phyloP scores from a whole-genome alignment of 2,329 filamentous ascomycete species.

The Cercospora sp. region DNA sequence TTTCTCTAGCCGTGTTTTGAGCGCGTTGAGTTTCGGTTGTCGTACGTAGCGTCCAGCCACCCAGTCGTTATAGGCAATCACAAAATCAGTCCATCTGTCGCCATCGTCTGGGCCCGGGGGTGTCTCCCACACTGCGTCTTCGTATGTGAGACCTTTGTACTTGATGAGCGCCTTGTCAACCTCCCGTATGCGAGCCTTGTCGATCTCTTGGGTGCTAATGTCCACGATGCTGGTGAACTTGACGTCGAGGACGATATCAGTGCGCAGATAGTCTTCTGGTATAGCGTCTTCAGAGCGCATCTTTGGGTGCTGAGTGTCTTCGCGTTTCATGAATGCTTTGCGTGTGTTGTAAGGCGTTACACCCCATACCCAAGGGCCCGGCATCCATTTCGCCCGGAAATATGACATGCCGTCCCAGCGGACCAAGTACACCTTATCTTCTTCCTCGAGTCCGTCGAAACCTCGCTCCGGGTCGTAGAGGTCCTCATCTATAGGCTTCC shows the following conservation, averaged over 20 bases:
- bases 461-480: constrained; percentile 55
- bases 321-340: constrained; percentile 71
- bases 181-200: constrained; percentile 69
- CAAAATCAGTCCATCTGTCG: constrained; percentile 75
- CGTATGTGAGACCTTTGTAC: constrained; percentile 87
- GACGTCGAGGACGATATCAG: constrained; percentile 87
- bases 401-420: constrained; percentile 85
- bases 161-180: constrained; percentile 79
- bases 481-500: constrained; percentile 69
- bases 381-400: constrained; percentile 80
- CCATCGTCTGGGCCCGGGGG: constrained; percentile 67
- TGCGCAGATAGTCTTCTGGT: constrained; percentile 78
- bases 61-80: constrained; percentile 81
- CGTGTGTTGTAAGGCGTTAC: constrained; percentile 65
- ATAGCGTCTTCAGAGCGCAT: constrained; percentile 76
- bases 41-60: constrained; percentile 75
- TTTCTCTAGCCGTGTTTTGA: constrained; percentile 68
- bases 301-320: constrained; percentile 63
- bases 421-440: constrained; percentile 86
- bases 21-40: constrained; percentile 52
- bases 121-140: constrained; percentile 86
- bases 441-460: constrained; percentile 62
- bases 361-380: constrained; percentile 85
- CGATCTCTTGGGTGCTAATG: constrained; percentile 64
- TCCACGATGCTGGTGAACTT: constrained; percentile 63